Percentiles rank a stretch among this genome's conserved stretches.
Evolutionary conservation across 75 land plant genomes (phyloP).

Genomic region (Pinus albicaulis): DNA sequence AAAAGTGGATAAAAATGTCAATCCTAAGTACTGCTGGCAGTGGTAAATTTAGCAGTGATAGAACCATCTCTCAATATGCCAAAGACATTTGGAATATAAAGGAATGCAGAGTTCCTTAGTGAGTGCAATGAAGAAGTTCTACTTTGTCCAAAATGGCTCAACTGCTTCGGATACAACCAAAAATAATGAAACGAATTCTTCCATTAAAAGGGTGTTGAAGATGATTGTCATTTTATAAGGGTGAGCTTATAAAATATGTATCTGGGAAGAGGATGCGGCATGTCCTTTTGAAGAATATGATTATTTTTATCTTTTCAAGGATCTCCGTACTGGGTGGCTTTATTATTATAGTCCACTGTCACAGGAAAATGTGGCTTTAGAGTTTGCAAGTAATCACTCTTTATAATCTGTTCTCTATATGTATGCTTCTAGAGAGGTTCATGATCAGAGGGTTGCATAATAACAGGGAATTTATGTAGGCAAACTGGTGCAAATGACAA

Average conservation of each 20-base stretch:
- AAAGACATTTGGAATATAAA: conserved; percentile 87
- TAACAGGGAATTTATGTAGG: neutral
- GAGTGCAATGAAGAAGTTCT: conserved; percentile 4
- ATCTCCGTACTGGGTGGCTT: neutral
- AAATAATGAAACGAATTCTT: neutral
- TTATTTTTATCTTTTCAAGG: neutral
- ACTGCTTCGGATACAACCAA: neutral
- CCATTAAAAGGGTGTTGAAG: neutral
- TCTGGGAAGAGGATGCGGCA: conserved; percentile 1
- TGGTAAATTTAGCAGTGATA: conserved; percentile 98
- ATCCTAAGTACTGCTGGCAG: conserved; percentile 90
- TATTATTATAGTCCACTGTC: neutral
- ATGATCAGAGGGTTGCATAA: neutral
- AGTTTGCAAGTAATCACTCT: neutral
- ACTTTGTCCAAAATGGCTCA: neutral
- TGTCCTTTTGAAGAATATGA: neutral
- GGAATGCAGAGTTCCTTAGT: conserved; percentile 59
- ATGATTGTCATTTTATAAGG: neutral
- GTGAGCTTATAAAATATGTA: no score
- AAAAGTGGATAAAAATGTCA: conserved; percentile 82
- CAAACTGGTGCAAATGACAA: neutral
- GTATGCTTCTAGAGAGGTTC: neutral
- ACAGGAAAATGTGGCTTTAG: neutral
- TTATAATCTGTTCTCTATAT: neutral
- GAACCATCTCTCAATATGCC: conserved; percentile 90